Conservation (phyloP, 108 stramenopile genomes). For the Bacterosira constricta region DNA sequence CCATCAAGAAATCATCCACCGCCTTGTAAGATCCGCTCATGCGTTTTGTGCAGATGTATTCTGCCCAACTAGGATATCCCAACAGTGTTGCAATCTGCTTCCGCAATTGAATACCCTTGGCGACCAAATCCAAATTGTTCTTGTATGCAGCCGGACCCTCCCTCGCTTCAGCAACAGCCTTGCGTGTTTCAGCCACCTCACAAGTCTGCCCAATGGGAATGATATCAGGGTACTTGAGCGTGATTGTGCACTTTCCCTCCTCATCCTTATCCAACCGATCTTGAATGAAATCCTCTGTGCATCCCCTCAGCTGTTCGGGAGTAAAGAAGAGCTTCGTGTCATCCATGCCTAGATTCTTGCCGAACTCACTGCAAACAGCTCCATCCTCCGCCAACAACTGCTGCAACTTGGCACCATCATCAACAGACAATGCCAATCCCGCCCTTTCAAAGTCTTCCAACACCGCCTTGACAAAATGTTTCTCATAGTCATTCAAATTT, state of each 20-base stretch:
- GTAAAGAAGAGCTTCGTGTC: conserved; percentile 48
- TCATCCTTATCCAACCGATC: conserved; percentile 43
- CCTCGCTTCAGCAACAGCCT: conserved; percentile 21
- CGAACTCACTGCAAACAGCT: conserved; percentile 30
- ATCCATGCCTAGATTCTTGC: conserved; percentile 41
- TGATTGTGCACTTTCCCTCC: conserved; percentile 44
- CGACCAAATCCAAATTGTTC: conserved; percentile 52
- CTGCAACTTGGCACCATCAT: conserved; percentile 30
- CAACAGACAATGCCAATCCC: conserved; percentile 40
- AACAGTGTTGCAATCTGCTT: conserved; percentile 47
- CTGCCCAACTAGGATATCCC: conserved; percentile 49
- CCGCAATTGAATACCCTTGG: conserved; percentile 35
- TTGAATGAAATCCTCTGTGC: conserved; percentile 35
- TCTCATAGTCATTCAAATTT: conserved; percentile 17
- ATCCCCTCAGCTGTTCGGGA: conserved; percentile 43
- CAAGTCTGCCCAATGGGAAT: conserved; percentile 50
- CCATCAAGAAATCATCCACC: conserved; percentile 45
- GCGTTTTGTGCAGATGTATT: conserved; percentile 44
- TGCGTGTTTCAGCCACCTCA: conserved; percentile 46
- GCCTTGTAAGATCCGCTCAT: conserved; percentile 51
- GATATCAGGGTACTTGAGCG: conserved; percentile 57
- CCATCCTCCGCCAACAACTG: conserved; percentile 41
- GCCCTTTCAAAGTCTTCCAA: conserved; percentile 47
- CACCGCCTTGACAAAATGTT: conserved; percentile 44
- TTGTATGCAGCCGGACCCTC: conserved; percentile 46